These are phyloP conservation scores for Trypanosoma cruzi DNA, from an alignment of 208 protist species.

Conservation along the genomic window DNA sequence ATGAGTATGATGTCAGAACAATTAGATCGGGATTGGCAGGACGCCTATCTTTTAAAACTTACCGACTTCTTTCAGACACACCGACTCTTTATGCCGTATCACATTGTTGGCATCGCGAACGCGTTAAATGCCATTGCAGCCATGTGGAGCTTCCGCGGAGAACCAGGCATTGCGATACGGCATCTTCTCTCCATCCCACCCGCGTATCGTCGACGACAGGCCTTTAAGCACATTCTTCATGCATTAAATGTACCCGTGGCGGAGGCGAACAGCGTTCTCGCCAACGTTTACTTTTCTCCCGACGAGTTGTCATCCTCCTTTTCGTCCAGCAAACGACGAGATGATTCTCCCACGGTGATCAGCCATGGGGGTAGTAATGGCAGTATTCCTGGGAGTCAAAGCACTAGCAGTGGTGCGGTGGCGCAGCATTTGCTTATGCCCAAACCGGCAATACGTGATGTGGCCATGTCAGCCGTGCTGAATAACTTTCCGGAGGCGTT, in stretches of 20 bases:
- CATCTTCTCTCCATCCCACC: slow-evolving; percentile 71
- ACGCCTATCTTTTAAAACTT: slow-evolving; percentile 75
- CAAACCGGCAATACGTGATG: slow-evolving; percentile 70
- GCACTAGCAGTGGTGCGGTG: slow-evolving; percentile 29
- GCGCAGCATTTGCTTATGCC: slow-evolving; percentile 81
- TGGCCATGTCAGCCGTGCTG: slow-evolving; percentile 63
- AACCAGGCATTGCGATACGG: slow-evolving; percentile 77
- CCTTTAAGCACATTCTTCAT: slow-evolving; percentile 81
- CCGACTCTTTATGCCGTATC: slow-evolving; percentile 74
- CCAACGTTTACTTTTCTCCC: slow-evolving; percentile 61
- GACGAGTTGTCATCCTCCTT: slow-evolving; percentile 35
- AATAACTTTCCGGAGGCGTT: slow-evolving; percentile 65
- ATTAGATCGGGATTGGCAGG: slow-evolving; percentile 72
- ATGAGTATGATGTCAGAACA: slow-evolving; percentile 92
- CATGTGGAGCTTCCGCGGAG: slow-evolving; percentile 83
- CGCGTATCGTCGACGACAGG: slow-evolving; percentile 73
- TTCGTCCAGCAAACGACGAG: background rate
- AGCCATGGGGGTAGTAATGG: slow-evolving; percentile 13
- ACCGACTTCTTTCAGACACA: slow-evolving; percentile 68
- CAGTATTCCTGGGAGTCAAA: too few species aligned
- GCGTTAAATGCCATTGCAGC: slow-evolving; percentile 83
- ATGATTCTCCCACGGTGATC: slow-evolving; percentile 7
- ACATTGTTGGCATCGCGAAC: slow-evolving; percentile 84
- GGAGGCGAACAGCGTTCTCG: slow-evolving; percentile 58
- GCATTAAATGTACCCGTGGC: slow-evolving; percentile 56